Evolutionary conservation across 208 protist genomes (phyloP).

Genomic region (Wallacemonas collosoma): DNA sequence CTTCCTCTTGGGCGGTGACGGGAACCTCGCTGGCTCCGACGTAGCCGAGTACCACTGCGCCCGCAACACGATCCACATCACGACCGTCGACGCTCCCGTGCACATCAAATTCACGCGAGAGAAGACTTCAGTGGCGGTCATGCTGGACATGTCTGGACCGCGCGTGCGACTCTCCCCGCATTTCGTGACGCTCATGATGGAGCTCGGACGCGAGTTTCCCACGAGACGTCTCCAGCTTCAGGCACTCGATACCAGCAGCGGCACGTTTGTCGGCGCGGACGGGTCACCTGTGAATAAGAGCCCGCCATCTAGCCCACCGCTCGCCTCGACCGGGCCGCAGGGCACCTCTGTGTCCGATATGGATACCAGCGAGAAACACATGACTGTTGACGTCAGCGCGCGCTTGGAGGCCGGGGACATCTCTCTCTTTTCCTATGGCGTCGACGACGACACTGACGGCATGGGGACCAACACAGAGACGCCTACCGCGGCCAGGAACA

Average conservation of each 20-base stretch:
- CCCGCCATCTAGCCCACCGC: background rate
- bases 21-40: constrained; percentile 61
- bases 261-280: background rate
- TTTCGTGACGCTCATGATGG: constrained; percentile 63
- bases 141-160: constrained; percentile 74
- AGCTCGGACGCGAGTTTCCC: constrained; percentile 50
- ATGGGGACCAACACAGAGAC: background rate
- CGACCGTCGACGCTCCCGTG: constrained; percentile 65
- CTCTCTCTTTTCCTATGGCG: constrained; percentile 26
- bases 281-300: background rate
- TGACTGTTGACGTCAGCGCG: constrained; percentile 40
- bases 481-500: constrained; percentile 1
- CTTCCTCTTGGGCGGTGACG: constrained; percentile 68
- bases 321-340: background rate
- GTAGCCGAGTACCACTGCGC: constrained; percentile 41
- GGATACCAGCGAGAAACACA: background rate
- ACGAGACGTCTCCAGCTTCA: constrained; percentile 23
- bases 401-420: constrained; percentile 38
- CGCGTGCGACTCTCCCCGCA: constrained; percentile 62
- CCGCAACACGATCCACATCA: constrained; percentile 56
- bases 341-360: background rate
- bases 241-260: background rate
- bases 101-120: constrained; percentile 38
- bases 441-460: constrained; percentile 18
- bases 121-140: constrained; percentile 36